These are phyloP conservation scores for Tricholoma flavovirens DNA, from an alignment of 768 basidiomycete genomes.

Conservation along the genomic window DNA sequence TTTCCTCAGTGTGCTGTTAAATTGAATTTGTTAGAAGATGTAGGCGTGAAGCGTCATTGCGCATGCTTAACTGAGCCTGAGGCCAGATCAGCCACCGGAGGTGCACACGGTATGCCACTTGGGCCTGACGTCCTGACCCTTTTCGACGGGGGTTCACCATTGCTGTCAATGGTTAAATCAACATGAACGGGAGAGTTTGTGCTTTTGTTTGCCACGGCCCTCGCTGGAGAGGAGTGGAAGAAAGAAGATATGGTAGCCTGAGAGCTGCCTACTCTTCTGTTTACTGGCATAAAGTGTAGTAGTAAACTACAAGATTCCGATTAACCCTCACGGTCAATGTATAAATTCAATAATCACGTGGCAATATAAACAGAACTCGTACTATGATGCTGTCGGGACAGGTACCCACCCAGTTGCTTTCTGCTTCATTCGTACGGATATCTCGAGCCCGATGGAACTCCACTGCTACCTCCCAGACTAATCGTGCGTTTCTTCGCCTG, in stretches of 20 bases:
- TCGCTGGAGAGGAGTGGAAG: slow-evolving; percentile 23
- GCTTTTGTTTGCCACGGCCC: slow-evolving; percentile 6
- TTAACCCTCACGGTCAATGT: too few relatives aligned
- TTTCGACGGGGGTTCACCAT: slow-evolving; percentile 25
- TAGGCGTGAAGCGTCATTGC: slow-evolving; percentile 42
- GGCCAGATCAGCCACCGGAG: slow-evolving; percentile 4
- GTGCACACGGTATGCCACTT: background rate
- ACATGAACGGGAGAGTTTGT: slow-evolving; percentile 19
- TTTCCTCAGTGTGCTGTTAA: slow-evolving; percentile 12
- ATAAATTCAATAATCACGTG: slow-evolving; percentile 21
- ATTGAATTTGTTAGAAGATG: slow-evolving; percentile 20
- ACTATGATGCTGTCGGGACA: slow-evolving; percentile 14
- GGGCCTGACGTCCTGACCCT: slow-evolving; percentile 18
- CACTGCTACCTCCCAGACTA: slow-evolving; percentile 50
- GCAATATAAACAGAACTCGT: background rate
- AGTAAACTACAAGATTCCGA: background rate
- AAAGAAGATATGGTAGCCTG: slow-evolving; percentile 37
- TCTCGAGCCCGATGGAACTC: slow-evolving; percentile 15
- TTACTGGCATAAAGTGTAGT: slow-evolving; percentile 8
- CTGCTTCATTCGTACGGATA: slow-evolving; percentile 6
- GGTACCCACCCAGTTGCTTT: slow-evolving; percentile 5
- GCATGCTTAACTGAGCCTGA: slow-evolving; percentile 28
- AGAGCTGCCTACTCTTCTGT: slow-evolving; percentile 7
- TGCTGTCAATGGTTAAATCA: slow-evolving; percentile 48
- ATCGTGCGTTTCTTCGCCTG: slow-evolving; percentile 39